Conservation (phyloP, 116 monocot genomes). For the Posidonia oceanica region DNA sequence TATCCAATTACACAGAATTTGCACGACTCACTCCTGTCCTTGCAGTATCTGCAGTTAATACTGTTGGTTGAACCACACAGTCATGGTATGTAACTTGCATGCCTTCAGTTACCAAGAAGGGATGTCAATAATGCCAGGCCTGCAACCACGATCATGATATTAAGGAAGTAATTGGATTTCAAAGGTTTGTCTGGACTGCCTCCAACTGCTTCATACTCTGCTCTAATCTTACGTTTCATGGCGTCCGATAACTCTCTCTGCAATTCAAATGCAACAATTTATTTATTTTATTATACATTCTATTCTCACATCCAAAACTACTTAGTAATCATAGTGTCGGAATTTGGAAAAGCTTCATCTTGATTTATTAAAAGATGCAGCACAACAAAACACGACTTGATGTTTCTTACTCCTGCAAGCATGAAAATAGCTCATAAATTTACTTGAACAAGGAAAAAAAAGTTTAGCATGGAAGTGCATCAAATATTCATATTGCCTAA, state of each 20-base stretch:
- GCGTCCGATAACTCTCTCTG: constrained; percentile 76
- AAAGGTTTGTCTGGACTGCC: constrained; percentile 90
- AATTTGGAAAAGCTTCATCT: constrained; percentile 26
- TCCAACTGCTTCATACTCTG: constrained; percentile 69
- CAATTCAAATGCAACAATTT: constrained; percentile 31
- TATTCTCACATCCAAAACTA: too few species aligned
- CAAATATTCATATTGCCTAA: too few species aligned
- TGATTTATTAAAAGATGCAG: constrained; percentile 42
- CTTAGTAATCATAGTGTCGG: too few species aligned
- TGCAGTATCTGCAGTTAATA: too few species aligned
- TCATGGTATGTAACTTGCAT: too few species aligned
- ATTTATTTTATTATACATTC: constrained; percentile 5
- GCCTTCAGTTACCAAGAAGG: constrained; percentile 31
- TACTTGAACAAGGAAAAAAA: neutral
- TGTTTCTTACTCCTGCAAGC: constrained; percentile 19
- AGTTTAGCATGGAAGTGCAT: neutral
- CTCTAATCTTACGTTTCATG: constrained; percentile 80
- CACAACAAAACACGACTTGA: constrained; percentile 27
- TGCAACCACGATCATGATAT: constrained; percentile 74
- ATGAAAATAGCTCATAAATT: constrained; percentile 7
- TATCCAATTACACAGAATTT: too few species aligned
- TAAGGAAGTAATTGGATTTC: constrained; percentile 82
- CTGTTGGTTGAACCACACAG: too few species aligned
- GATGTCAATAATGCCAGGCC: constrained; percentile 73
- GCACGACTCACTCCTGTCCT: too few species aligned